Conservation (phyloP, 108 stramenopile genomes). For the Asterionellopsis glacialis region DNA sequence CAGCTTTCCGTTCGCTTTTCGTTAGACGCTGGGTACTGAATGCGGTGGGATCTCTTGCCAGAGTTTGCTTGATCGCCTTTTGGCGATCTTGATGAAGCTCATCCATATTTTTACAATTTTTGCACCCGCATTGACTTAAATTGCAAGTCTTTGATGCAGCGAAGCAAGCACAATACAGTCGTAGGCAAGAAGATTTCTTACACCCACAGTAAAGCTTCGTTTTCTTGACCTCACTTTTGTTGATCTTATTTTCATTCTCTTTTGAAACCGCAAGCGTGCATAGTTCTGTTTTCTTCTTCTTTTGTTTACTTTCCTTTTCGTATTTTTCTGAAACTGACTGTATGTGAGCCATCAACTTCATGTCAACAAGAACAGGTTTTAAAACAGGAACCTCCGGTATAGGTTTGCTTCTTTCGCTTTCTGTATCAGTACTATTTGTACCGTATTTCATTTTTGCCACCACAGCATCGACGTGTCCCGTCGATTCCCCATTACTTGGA, state of each 20-base stretch:
- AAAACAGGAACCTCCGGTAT: too few relatives aligned
- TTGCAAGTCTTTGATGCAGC: constrained; percentile 1
- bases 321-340: neutral
- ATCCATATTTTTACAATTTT: constrained; percentile 5
- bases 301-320: neutral
- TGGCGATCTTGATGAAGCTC: neutral
- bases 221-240: neutral
- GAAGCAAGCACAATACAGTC: constrained; percentile 8
- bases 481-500: too few relatives aligned
- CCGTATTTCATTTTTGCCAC: too few relatives aligned
- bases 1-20: constrained; percentile 32
- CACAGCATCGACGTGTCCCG: too few relatives aligned
- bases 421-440: too few relatives aligned
- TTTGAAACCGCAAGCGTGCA: too few relatives aligned
- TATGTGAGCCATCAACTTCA: too few relatives aligned
- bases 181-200: constrained; percentile 1
- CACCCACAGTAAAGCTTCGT: neutral
- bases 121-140: neutral
- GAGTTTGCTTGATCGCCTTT: neutral
- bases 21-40: neutral
- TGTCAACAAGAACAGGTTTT: too few relatives aligned
- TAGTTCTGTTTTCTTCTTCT: neutral
- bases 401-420: too few relatives aligned
- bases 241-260: neutral
- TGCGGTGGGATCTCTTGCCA: neutral